Evolutionary conservation across 1,284 basidiomycete species (phyloP).

Genomic region (Trichosporon sp.): DNA sequence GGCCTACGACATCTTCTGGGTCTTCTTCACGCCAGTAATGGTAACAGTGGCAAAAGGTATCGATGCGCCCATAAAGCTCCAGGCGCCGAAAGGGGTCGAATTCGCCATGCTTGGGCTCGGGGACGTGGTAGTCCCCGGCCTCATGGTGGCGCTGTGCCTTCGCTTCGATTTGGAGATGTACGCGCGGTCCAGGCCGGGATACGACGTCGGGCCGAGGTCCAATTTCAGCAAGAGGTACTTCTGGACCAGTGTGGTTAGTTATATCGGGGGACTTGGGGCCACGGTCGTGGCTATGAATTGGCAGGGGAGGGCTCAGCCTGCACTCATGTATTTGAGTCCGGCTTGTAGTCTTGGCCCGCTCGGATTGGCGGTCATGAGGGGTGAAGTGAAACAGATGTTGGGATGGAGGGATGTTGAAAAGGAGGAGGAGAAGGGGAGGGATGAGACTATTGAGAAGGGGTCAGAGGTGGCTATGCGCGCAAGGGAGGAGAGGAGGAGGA

Average conservation of each 20-base stretch:
- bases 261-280: slow-evolving; percentile 66
- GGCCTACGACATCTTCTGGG: slow-evolving; percentile 75
- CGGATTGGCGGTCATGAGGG: slow-evolving; percentile 38
- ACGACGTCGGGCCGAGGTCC: slow-evolving; percentile 29
- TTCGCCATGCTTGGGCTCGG: slow-evolving; percentile 91
- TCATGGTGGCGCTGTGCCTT: slow-evolving; percentile 79
- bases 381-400: slow-evolving; percentile 43
- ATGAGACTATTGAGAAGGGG: slow-evolving; percentile 36
- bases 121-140: slow-evolving; percentile 61
- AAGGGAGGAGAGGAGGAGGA: slow-evolving; percentile 1
- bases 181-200: slow-evolving; percentile 18
- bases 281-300: slow-evolving; percentile 88
- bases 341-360: slow-evolving; percentile 52
- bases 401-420: slow-evolving; percentile 33
- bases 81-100: slow-evolving; percentile 66
- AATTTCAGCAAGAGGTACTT: slow-evolving; percentile 74
- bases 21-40: slow-evolving; percentile 56
- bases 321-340: slow-evolving; percentile 73
- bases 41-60: slow-evolving; percentile 85
- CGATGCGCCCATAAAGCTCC: slow-evolving; percentile 88
- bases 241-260: slow-evolving; percentile 62
- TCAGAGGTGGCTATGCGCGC: slow-evolving; percentile 36
- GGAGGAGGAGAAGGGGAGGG: slow-evolving; percentile 23
- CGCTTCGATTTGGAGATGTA: slow-evolving; percentile 68
- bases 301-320: slow-evolving; percentile 78